Evolutionary conservation across 805 yeast genomes (phyloP).

Genomic region (Lachancea nothofagi): DNA sequence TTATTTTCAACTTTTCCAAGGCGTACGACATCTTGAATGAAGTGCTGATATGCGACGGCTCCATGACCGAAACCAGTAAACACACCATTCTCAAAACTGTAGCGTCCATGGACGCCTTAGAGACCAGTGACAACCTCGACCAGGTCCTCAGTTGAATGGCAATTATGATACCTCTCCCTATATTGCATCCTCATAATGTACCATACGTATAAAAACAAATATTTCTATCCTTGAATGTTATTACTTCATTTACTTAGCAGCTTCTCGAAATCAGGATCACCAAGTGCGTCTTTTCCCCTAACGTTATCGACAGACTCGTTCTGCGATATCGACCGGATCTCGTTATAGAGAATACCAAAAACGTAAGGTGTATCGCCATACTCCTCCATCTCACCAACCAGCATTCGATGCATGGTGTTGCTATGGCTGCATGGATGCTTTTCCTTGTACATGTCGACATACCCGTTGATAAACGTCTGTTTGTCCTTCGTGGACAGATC

Average conservation of each 20-base stretch:
- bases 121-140: constrained; percentile 61
- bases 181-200: background rate
- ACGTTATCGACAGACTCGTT: constrained; percentile 20
- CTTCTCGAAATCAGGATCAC: constrained; percentile 21
- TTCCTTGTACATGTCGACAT: constrained; percentile 29
- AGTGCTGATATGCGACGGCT: constrained; percentile 75
- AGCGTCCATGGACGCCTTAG: constrained; percentile 81
- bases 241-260: constrained; percentile 8
- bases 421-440: constrained; percentile 35
- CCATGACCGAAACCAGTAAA: constrained; percentile 75
- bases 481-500: constrained; percentile 24
- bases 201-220: background rate
- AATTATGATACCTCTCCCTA: background rate
- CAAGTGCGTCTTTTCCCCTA: constrained; percentile 20
- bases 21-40: constrained; percentile 93
- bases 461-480: constrained; percentile 27
- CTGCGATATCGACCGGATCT: constrained; percentile 23
- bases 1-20: constrained; percentile 89
- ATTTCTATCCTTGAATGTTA: background rate
- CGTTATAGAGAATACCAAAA: constrained; percentile 37
- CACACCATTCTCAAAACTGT: constrained; percentile 73
- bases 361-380: constrained; percentile 35
- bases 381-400: constrained; percentile 36
- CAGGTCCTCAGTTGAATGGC: constrained; percentile 34
- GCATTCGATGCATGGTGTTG: constrained; percentile 32